Evolutionary conservation across 2,329 filamentous ascomycete species (phyloP).

Genomic region (Gnomoniopsis smithogilvyi): DNA sequence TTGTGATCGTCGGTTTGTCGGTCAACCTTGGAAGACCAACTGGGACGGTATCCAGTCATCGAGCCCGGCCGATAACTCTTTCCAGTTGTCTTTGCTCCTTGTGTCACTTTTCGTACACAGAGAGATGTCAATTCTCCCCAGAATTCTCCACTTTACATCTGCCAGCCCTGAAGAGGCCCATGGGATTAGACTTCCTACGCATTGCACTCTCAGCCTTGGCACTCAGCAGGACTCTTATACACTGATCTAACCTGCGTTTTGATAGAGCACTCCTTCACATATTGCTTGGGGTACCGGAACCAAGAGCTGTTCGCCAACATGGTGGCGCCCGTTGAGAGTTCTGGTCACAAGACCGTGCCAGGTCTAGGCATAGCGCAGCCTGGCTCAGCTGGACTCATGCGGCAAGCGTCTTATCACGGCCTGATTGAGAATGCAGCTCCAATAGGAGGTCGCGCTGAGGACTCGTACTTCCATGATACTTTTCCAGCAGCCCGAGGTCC

Average conservation of each 20-base stretch:
- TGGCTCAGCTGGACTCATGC: neutral
- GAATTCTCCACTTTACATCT: no score
- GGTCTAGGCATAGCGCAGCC: conserved; percentile 10
- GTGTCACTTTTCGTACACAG: neutral
- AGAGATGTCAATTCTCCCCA: neutral
- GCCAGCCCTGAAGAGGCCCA: no score
- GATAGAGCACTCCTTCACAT: neutral
- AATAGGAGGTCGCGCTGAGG: neutral
- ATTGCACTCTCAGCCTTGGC: neutral
- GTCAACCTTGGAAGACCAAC: neutral
- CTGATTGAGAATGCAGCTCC: conserved; percentile 11
- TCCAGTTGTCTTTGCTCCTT: neutral
- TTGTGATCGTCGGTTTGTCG: neutral
- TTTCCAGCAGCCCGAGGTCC: neutral
- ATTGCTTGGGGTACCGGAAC: neutral
- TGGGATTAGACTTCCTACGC: no score
- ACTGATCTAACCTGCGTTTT: neutral
- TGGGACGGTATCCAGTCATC: neutral
- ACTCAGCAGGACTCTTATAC: neutral
- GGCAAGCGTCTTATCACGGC: conserved; percentile 5
- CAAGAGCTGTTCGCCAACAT: neutral
- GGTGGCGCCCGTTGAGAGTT: neutral
- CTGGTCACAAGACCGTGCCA: neutral
- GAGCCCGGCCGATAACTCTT: neutral
- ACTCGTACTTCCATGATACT: conserved; percentile 5